Evolutionary conservation across 2,329 filamentous ascomycete genomes (phyloP).

Genomic region (Monosporascus sp.): DNA sequence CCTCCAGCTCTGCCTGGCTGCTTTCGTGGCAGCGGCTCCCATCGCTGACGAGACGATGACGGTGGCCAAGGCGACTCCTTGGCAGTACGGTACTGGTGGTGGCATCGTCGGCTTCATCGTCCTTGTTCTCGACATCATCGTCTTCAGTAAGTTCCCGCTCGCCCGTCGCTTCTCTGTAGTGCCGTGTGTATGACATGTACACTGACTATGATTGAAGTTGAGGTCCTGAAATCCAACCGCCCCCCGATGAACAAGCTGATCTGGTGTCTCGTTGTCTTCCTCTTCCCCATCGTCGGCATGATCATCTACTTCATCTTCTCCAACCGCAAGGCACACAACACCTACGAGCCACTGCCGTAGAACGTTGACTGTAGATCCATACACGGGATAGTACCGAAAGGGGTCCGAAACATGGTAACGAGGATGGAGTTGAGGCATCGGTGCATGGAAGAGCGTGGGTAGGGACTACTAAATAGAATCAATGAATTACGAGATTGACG

Average conservation of each 20-base stretch:
- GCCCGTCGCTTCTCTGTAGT: background rate
- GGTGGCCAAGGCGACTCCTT: slow-evolving; percentile 35
- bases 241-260: slow-evolving; percentile 51
- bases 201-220: slow-evolving; percentile 39
- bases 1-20: slow-evolving; percentile 47
- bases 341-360: slow-evolving; percentile 45
- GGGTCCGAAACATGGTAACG: background rate
- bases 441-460: background rate
- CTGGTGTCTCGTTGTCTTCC: slow-evolving; percentile 58
- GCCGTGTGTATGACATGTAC: background rate
- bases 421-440: background rate
- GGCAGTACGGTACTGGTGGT: slow-evolving; percentile 56
- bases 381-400: too few species aligned
- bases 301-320: slow-evolving; percentile 61
- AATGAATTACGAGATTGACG: too few species aligned
- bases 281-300: slow-evolving; percentile 58
- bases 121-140: slow-evolving; percentile 56
- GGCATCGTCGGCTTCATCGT: slow-evolving; percentile 57
- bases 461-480: too few species aligned
- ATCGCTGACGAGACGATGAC: slow-evolving; percentile 31
- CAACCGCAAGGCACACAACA: slow-evolving; percentile 51
- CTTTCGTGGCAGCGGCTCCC: slow-evolving; percentile 44
- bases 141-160: slow-evolving; percentile 47
- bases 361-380: background rate
- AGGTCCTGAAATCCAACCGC: slow-evolving; percentile 59